Conservation (phyloP, 2,329 filamentous ascomycete species). For the Trichophyton simii region DNA sequence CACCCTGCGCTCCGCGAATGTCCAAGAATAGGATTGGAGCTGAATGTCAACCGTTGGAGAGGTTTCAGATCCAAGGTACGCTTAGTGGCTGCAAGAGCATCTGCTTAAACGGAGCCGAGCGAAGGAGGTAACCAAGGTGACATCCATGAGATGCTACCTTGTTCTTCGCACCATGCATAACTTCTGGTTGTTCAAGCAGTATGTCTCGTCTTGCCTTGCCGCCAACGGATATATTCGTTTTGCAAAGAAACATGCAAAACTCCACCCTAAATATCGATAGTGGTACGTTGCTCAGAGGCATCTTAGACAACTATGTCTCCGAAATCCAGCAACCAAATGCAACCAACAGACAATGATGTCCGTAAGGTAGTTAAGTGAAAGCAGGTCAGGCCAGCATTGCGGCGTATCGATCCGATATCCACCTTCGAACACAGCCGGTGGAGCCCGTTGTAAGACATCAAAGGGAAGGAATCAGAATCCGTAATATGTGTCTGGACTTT, state of each 20-base stretch:
- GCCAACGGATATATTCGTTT: neutral
- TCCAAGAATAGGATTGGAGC: neutral
- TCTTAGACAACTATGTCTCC: neutral
- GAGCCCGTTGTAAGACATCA: neutral
- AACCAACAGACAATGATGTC: neutral
- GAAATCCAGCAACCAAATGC: too few relatives aligned
- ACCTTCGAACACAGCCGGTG: neutral
- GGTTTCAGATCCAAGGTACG: constrained; percentile 1
- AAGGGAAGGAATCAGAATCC: too few relatives aligned
- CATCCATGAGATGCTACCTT: neutral
- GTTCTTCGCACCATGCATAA: neutral
- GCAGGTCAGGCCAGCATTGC: neutral
- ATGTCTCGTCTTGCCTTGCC: neutral
- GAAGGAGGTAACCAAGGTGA: neutral
- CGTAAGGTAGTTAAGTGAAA: neutral
- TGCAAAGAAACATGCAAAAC: neutral
- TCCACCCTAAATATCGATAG: neutral
- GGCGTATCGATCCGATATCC: neutral
- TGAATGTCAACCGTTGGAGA: neutral
- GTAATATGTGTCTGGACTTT: neutral
- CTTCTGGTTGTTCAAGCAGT: neutral
- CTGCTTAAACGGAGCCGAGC: neutral
- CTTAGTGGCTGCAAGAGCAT: neutral
- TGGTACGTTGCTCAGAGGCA: neutral
- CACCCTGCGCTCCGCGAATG: neutral